Conservation (phyloP, 1,284 basidiomycete species). For the Leccinum proliferum region DNA sequence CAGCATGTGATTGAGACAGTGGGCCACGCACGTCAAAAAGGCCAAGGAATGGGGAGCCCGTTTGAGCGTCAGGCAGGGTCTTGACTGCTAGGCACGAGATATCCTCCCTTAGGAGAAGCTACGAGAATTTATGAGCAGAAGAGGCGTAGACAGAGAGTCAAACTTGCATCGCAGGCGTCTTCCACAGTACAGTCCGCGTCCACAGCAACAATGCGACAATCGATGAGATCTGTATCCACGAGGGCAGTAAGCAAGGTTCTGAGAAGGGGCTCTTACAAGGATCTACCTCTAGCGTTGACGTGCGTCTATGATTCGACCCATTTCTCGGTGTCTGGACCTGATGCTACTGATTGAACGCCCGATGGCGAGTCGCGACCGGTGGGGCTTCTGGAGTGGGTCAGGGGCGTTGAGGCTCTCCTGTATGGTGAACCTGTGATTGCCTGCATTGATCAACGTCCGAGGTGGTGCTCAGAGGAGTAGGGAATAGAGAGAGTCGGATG, state of each 20-base stretch:
- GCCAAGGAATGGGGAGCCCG: slow-evolving; percentile 42
- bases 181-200: slow-evolving; percentile 68
- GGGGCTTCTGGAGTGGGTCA: slow-evolving; percentile 11
- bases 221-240: slow-evolving; percentile 50
- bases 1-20: not conserved
- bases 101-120: slow-evolving; percentile 61
- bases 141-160: not conserved
- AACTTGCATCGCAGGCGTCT: slow-evolving; percentile 69
- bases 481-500: not conserved
- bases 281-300: slow-evolving; percentile 50
- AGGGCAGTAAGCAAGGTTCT: not conserved
- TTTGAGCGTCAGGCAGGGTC: slow-evolving; percentile 28
- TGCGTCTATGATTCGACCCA: slow-evolving; percentile 56
- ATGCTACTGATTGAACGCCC: slow-evolving; percentile 7
- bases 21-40: slow-evolving; percentile 63
- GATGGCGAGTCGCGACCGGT: slow-evolving; percentile 19
- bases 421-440: slow-evolving; percentile 11
- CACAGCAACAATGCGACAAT: slow-evolving; percentile 55
- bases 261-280: not conserved
- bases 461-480: slow-evolving; percentile 2
- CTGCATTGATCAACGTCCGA: slow-evolving; percentile 10
- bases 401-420: slow-evolving; percentile 18
- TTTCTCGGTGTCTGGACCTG: slow-evolving; percentile 41
- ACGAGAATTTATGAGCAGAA: slow-evolving; percentile 8
- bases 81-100: slow-evolving; percentile 61